Evolutionary conservation across 768 basidiomycete species (phyloP).

Genomic region (Clitopilus passeckerianus): DNA sequence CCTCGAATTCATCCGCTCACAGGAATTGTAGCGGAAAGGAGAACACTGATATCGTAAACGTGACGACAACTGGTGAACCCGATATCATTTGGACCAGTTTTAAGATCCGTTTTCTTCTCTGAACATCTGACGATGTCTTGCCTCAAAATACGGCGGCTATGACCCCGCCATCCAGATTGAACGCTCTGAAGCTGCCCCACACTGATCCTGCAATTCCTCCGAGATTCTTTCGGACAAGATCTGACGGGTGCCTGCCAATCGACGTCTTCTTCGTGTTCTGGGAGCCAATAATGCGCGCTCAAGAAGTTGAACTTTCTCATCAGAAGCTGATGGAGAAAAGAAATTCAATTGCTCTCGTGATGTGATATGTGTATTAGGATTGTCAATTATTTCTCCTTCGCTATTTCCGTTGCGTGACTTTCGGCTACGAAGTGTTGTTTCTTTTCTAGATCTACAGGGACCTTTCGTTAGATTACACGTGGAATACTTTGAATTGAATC

Average conservation of each 20-base stretch:
- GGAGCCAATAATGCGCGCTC: no score
- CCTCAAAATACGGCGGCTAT: no score
- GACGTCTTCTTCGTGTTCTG: not conserved
- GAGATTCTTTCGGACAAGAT: not conserved
- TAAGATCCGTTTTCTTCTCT: not conserved
- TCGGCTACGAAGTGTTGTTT: slow-evolving; percentile 41
- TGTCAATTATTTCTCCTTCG: not conserved
- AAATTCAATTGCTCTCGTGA: not conserved
- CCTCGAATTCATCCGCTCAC: not conserved
- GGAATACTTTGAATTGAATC: not conserved
- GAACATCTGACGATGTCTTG: no score
- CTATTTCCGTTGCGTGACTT: not conserved
- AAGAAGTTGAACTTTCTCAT: no score
- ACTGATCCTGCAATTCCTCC: no score
- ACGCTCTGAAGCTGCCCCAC: no score
- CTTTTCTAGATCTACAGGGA: slow-evolving; percentile 57
- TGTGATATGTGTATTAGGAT: no score
- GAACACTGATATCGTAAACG: slow-evolving; percentile 11
- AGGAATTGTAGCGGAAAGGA: slow-evolving; percentile 7
- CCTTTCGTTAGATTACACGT: not conserved
- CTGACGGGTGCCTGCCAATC: not conserved
- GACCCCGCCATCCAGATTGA: no score
- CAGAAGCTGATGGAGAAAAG: not conserved
- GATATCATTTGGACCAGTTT: slow-evolving; percentile 3
- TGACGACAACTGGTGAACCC: slow-evolving; percentile 16